Evolutionary conservation across 345 rosid genomes (phyloP), one percentile per base, ranked within the genome.

Genomic region (Populus ilicifolia): DNA sequence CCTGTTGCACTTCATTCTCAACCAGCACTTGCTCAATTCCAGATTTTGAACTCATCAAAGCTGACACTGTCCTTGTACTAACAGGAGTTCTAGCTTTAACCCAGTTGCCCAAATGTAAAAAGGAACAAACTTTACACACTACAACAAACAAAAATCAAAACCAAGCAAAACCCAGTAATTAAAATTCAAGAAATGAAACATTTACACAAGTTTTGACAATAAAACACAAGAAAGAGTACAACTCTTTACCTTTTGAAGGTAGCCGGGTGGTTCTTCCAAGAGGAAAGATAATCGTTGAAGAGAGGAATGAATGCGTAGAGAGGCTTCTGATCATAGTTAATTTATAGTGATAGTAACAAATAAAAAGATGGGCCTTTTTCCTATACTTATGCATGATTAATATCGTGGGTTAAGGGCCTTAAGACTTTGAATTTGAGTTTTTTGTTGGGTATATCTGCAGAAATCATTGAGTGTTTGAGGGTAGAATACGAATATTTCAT

Each of bases 41-140:
- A 56, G 71, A 29, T 18, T 52, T 72, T 25, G 84, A 80, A 71
- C 29, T 71, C 69, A 38, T 56, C n/a, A 82, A 82, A 78, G 80
- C 80, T 12, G 89, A 82, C 85, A 87, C 74, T 46, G 59, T 23
- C 56, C 72, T 50, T 56, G 48, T 48, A 50, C 18, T 25, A 8
- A 36, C 9, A 81, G 79, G 33, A 64, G 29, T 63, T 33, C 23
- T 36, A 68, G 59, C 80, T 59, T 29, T 59, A 23, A 59, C 27
- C 63, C 63, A n/a, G 63, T 10, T 9, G 63, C 63, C 29, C 13
- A 59, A 56, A 59, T n/a, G 29, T n/a, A 23, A 23, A 59, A 59
- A n/a, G 63, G 63, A n/a, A 59, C 23, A 25, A 59, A 8, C 63
- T 59, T 9, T 9, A n/a, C 63, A 59, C 63, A 10, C 29, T 59